Evolutionary conservation across 176 grass and related monocot species (phyloP).

Genomic region (Eragrostis nindensis): DNA sequence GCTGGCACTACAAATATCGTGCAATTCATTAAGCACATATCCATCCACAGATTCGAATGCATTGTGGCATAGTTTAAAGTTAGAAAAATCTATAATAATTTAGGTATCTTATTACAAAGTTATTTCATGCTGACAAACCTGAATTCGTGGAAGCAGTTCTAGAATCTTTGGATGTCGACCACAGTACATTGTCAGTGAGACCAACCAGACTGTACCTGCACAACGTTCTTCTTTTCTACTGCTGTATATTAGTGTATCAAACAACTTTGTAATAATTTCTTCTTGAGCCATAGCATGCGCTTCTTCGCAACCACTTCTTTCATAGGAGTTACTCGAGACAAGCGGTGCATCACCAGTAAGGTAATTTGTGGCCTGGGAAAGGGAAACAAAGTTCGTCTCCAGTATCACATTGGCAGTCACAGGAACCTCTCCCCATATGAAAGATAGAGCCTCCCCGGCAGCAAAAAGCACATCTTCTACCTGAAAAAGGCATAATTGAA

Average conservation of each 20-base stretch:
- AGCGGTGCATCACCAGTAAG: constrained; percentile 69
- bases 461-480: constrained; percentile 97
- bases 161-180: constrained; percentile 87
- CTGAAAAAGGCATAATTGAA: constrained; percentile 47
- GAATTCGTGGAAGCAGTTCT: constrained; percentile 89
- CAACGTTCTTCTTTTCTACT: constrained; percentile 95
- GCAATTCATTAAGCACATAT: constrained; percentile 2
- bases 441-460: constrained; percentile 88
- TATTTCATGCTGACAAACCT: constrained; percentile 60
- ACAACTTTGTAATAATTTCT: constrained; percentile 82
- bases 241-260: constrained; percentile 84
- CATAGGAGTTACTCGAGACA: constrained; percentile 39
- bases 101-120: constrained; percentile 16
- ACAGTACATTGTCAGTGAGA: constrained; percentile 93
- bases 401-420: constrained; percentile 78
- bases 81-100: constrained; percentile 3
- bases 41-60: constrained; percentile 18
- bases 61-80: constrained; percentile 1
- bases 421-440: constrained; percentile 95
- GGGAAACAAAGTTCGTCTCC: constrained; percentile 86
- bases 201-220: constrained; percentile 92
- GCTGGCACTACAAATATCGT: constrained; percentile 10
- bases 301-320: constrained; percentile 62
- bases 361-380: constrained; percentile 84
- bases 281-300: constrained; percentile 61